Evolutionary conservation across 2,329 filamentous ascomycete genomes (phyloP).

Genomic region (Verticillium dahliae): DNA sequence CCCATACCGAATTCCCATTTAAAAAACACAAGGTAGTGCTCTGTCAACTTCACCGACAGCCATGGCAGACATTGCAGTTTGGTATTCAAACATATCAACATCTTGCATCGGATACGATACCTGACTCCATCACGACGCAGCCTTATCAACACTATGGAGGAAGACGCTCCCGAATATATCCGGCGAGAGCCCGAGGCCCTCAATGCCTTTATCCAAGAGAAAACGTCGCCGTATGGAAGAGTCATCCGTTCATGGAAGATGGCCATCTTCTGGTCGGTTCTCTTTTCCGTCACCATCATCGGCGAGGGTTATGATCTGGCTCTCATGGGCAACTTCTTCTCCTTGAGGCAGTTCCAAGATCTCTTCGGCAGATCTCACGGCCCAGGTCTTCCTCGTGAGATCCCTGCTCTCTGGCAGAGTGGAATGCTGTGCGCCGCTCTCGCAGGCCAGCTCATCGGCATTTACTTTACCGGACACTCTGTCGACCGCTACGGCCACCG

Average conservation of each 20-base stretch:
- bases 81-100: no score
- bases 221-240: neutral
- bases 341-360: slow-evolving; percentile 18
- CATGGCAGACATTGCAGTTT: no score
- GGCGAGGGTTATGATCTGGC: slow-evolving; percentile 22
- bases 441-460: slow-evolving; percentile 3
- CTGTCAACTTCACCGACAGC: no score
- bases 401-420: slow-evolving; percentile 35
- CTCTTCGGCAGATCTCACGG: slow-evolving; percentile 17
- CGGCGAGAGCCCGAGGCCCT: neutral
- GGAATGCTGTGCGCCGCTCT: slow-evolving; percentile 10
- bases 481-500: slow-evolving; percentile 5
- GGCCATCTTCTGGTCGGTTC: slow-evolving; percentile 11
- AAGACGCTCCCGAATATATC: slow-evolving; percentile 1
- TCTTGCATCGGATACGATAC: no score
- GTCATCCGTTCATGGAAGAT: neutral
- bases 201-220: slow-evolving; percentile 3
- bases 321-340: slow-evolving; percentile 25
- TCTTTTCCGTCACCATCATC: slow-evolving; percentile 10
- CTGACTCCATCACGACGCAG: no score
- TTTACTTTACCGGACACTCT: slow-evolving; percentile 3
- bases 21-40: no score
- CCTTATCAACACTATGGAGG: neutral
- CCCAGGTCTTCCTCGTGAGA: slow-evolving; percentile 21
- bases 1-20: no score